Conservation (phyloP, 2,329 filamentous ascomycete genomes). For the Mycogone perniciosa region DNA sequence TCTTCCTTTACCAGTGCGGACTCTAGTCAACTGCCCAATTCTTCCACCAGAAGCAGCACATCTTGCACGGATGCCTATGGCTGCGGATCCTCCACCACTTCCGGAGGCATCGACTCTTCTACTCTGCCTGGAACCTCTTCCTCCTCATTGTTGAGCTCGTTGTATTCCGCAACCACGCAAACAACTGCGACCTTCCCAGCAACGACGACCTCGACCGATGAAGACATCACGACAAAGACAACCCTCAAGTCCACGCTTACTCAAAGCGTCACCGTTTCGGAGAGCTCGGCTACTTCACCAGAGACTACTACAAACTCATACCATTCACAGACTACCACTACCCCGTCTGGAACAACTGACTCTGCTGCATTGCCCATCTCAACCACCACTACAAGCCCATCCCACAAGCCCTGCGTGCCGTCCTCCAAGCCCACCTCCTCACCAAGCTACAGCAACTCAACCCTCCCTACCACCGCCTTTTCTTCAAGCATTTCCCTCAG, state of each 20-base stretch:
- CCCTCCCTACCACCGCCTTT: neutral
- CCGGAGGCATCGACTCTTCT: constrained; percentile 4
- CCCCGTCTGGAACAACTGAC: neutral
- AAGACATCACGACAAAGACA: neutral
- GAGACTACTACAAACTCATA: neutral
- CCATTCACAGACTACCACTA: neutral
- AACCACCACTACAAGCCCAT: neutral
- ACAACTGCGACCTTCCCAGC: neutral
- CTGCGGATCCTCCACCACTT: constrained; percentile 7
- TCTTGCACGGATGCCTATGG: constrained; percentile 11
- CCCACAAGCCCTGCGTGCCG: neutral
- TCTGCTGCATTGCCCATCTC: constrained; percentile 2
- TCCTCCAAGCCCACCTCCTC: neutral
- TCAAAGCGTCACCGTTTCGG: constrained; percentile 8
- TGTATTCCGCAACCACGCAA: neutral
- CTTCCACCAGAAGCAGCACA: neutral
- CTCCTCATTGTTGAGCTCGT: neutral
- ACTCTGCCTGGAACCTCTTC: neutral
- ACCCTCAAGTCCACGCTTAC: constrained; percentile 3
- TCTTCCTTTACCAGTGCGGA: neutral
- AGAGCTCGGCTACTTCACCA: neutral
- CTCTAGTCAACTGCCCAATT: constrained; percentile 2
- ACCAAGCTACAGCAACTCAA: neutral
- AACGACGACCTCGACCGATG: neutral
- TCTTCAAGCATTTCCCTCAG: neutral